Percentiles rank a stretch among this genome's conserved stretches.
Evolutionary conservation across 352 stramenopile species (phyloP).

Genomic region (Globisporangium okanoganense): DNA sequence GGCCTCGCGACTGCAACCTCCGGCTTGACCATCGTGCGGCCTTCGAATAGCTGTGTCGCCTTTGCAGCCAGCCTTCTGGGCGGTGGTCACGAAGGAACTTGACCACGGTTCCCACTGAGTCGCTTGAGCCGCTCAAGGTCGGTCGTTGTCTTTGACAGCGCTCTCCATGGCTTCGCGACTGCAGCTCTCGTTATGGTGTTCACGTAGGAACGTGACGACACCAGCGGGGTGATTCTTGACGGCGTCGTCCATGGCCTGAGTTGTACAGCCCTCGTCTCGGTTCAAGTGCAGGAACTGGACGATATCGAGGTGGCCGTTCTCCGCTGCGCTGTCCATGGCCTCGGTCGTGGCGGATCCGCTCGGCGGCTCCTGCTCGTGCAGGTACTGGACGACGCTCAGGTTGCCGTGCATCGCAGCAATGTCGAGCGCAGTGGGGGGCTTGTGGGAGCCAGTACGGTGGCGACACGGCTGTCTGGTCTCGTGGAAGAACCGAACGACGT

Average conservation of each 20-base stretch:
- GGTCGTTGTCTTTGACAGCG: background rate
- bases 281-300: conserved; percentile 32
- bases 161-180: background rate
- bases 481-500: too few species aligned
- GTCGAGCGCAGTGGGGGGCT: too few species aligned
- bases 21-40: background rate
- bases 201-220: conserved; percentile 14
- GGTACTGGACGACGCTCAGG: background rate
- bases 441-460: too few species aligned
- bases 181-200: background rate
- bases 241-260: background rate
- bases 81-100: conserved; percentile 6
- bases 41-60: too few species aligned
- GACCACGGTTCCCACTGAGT: background rate
- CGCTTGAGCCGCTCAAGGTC: background rate
- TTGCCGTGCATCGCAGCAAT: background rate
- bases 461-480: too few species aligned
- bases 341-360: background rate
- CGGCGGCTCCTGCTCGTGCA: background rate
- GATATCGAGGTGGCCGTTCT: conserved; percentile 20
- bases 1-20: background rate
- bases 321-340: background rate
- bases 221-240: background rate
- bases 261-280: conserved; percentile 22
- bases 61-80: conserved; percentile 5